Base-by-base conservation (phyloP, 176 grass and related monocot species). In the Cymbopogon citratus region DNA sequence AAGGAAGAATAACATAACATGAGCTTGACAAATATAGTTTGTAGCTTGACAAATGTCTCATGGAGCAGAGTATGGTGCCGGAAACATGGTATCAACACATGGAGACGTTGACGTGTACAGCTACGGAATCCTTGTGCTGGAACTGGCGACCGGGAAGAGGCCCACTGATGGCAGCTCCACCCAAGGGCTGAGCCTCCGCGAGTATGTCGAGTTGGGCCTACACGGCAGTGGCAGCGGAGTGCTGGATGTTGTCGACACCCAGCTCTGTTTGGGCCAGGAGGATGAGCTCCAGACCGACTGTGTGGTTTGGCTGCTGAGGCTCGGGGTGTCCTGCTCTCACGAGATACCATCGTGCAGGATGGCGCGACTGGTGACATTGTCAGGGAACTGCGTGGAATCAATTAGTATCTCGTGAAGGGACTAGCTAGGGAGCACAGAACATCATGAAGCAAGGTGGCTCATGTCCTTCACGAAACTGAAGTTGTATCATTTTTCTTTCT, bases 71-170 rank as follows among this genome's bases (percentile, higher is more conserved):
- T 49, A 49, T 49, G 46, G 46, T 49, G 46, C 14, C 0, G 46
- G 15, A 49, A 49, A 49, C 15, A 49, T 49, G 46, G 46, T 49
- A 18, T 49, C 46, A 18, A 49, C 46, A 49, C 14, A 49, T 49
- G 46, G 46, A 49, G 46, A 49, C 5, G 15, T 49, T 1, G 46
- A 49, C 5, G 15, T 49, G 0, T 49, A 49, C 46, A 49, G 46
- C 5, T 49, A 49, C 5, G 46, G 46, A 49, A 16, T 48, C 14
- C 45, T 48, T 3, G 26, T 89, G 11, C 45, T 92, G 16, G 83
- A 92, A 52, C 86, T 70, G 44, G 36, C 81, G 19, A 89, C 78
- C 0, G 80, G 75, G 10, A 87, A 27, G 35, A 83, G 71, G 14
- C 87, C 90, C 3, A 89, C 87, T 0, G 80, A 44, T 13, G 41